Conservation (phyloP, 192 early-diverging fungal species). For the Physocladia obscura region DNA sequence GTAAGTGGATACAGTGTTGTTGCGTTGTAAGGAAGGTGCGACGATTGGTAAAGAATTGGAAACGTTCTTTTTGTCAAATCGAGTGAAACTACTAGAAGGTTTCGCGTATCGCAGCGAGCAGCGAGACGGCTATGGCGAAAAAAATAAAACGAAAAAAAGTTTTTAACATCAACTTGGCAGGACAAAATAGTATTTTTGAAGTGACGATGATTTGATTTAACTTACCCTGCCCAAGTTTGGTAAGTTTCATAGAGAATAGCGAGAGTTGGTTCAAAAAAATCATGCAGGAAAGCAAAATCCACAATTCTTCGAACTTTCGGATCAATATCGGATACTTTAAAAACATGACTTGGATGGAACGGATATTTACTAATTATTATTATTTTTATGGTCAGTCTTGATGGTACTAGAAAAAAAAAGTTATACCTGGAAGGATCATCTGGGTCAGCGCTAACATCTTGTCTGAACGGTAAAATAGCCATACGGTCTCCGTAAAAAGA, state of each 20-base stretch:
- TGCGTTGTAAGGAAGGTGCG: conserved; percentile 82
- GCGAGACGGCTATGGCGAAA: conserved; percentile 65
- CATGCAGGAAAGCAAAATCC: conserved; percentile 88
- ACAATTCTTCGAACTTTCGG: conserved; percentile 70
- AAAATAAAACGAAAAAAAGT: too few species aligned
- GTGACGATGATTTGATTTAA: conserved; percentile 28
- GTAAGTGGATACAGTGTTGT: conserved; percentile 71
- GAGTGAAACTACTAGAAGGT: conserved; percentile 82
- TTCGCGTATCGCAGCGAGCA: conserved; percentile 66
- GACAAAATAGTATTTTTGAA: background rate
- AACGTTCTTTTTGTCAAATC: conserved; percentile 71
- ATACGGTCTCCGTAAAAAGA: conserved; percentile 85
- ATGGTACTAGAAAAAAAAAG: background rate
- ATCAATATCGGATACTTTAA: conserved; percentile 41
- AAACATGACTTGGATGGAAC: conserved; percentile 47
- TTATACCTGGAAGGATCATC: conserved; percentile 59
- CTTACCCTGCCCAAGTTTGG: conserved; percentile 85
- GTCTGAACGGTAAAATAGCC: conserved; percentile 84
- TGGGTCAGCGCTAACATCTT: conserved; percentile 57
- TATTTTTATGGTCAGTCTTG: too few species aligned
- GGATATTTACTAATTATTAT: conserved; percentile 38
- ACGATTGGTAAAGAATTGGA: conserved; percentile 78
- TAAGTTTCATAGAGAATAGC: conserved; percentile 87
- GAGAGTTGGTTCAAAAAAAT: conserved; percentile 90
- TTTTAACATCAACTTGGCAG: too few species aligned